Evolutionary conservation across 768 basidiomycete genomes (phyloP), one percentile per base, ranked within the genome.

Genomic region (Podaxis pistillaris): DNA sequence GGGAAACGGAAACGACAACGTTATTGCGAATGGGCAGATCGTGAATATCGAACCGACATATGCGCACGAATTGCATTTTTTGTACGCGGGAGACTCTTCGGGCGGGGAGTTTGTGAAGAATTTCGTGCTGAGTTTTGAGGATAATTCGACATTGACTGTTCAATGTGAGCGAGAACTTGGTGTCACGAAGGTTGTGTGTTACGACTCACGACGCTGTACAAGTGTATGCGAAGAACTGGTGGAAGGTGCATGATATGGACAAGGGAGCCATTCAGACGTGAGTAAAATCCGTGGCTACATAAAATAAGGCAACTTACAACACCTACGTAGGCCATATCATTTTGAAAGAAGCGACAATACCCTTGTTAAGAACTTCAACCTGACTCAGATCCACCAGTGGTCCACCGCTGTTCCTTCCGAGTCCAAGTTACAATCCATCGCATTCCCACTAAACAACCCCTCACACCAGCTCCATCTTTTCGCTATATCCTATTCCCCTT

Each of bases 191-290:
- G 9, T 19, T 19, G n/a, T 24, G 4, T 12, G 15, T 19, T 19
- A 19, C 9, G 28, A 17, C 33, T 54, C n/a, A 24, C 33, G 8
- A 49, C 17, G 13, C 1, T 15, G 11, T 28, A 11, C 58, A 24
- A 85, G 81, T 82, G 17, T 73, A 77, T 15, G 78, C 74, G 13
- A 78, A 78, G 64, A 81, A 81, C 65, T 79, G 78, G 79, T 84
- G 75, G 70, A 75, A 65, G 58, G 78, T 72, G 74, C 73, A 79
- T 1, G 67, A 64, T n/a, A 60, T 81, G 8, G 78, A 77, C 52
- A 72, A 73, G 59, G 81, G 78, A 0, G 75, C 74, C 12, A 83
- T 84, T 41, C 72, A 71, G 54, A 75, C 77, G 83, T 83, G 63
- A 69, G 71, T 64, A 2, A 38, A 7, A 19, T n/a, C 8, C 44